Evolutionary conservation across 2,329 filamentous ascomycete genomes (phyloP).

Genomic region (Aspergillus vadensis): DNA sequence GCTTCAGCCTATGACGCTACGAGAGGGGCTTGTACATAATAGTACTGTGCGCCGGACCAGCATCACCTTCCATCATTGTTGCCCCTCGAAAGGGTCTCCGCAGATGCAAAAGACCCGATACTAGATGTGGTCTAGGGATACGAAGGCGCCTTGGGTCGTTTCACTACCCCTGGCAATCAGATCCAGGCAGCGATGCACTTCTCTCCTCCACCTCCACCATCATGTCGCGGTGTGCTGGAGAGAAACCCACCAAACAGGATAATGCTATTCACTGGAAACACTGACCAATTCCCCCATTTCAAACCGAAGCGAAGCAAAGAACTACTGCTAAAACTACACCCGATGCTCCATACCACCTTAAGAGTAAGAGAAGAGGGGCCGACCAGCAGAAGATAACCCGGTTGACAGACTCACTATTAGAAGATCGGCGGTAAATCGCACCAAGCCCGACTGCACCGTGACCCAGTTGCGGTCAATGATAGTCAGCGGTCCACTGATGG

Average conservation of each 20-base stretch:
- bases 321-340: too few relatives aligned
- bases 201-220: neutral
- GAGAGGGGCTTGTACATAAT: conserved; percentile 4
- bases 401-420: conserved; percentile 10
- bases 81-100: conserved; percentile 6
- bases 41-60: neutral
- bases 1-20: conserved; percentile 5
- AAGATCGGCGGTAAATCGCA: conserved; percentile 10
- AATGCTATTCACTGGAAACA: neutral
- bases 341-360: too few relatives aligned
- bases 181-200: neutral
- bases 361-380: neutral
- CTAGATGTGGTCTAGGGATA: conserved; percentile 1
- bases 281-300: neutral
- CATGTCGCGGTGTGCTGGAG: neutral
- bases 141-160: conserved; percentile 4
- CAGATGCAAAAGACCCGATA: neutral
- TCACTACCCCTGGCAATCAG: conserved; percentile 6
- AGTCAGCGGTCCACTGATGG: conserved; percentile 7
- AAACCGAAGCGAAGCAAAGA: conserved; percentile 2
- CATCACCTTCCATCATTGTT: neutral
- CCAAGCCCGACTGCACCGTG: conserved; percentile 6
- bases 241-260: neutral
- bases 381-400: conserved; percentile 4
- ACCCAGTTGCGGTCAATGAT: conserved; percentile 6